Percentiles rank a stretch among this genome's conserved stretches.
These are phyloP conservation scores for Diaporthe nobilis DNA, from an alignment of 2,329 filamentous ascomycete species.

Conservation along the genomic window DNA sequence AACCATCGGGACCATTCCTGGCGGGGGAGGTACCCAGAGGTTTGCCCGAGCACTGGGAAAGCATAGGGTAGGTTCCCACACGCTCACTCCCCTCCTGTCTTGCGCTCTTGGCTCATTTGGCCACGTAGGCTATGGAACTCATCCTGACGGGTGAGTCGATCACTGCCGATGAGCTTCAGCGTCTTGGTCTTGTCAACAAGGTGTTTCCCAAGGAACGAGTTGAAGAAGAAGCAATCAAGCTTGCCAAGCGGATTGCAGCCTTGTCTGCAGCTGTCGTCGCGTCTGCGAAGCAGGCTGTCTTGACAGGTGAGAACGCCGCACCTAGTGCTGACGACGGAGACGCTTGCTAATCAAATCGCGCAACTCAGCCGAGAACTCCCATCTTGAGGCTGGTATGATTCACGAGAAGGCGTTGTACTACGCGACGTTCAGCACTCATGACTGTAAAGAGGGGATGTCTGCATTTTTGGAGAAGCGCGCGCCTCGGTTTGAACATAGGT, in stretches of 20 bases:
- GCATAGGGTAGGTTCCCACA: constrained; percentile 46
- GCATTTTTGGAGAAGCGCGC: constrained; percentile 58
- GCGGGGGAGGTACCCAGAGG: constrained; percentile 51
- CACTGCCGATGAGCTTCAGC: constrained; percentile 54
- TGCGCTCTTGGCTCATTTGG: constrained; percentile 30
- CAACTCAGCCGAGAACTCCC: constrained; percentile 56
- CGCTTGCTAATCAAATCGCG: constrained; percentile 1
- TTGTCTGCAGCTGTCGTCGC: constrained; percentile 57
- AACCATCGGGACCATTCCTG: constrained; percentile 50
- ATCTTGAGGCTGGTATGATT: constrained; percentile 56
- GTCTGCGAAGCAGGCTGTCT: constrained; percentile 60
- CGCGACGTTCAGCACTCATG: constrained; percentile 53
- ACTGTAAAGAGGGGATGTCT: constrained; percentile 57
- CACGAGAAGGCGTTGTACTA: constrained; percentile 55
- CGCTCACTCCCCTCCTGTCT: background rate
- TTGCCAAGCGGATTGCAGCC: constrained; percentile 56
- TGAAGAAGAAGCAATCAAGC: constrained; percentile 53
- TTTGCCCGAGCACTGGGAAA: constrained; percentile 54
- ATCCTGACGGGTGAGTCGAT: constrained; percentile 59
- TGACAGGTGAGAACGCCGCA: constrained; percentile 52
- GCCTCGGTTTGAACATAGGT: constrained; percentile 35
- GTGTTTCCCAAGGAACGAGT: constrained; percentile 53
- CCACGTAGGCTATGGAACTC: constrained; percentile 58
- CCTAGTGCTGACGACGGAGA: background rate
- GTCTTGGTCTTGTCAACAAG: constrained; percentile 57